Evolutionary conservation across 352 stramenopile species (phyloP).

Genomic region (Pythium periplocum): DNA sequence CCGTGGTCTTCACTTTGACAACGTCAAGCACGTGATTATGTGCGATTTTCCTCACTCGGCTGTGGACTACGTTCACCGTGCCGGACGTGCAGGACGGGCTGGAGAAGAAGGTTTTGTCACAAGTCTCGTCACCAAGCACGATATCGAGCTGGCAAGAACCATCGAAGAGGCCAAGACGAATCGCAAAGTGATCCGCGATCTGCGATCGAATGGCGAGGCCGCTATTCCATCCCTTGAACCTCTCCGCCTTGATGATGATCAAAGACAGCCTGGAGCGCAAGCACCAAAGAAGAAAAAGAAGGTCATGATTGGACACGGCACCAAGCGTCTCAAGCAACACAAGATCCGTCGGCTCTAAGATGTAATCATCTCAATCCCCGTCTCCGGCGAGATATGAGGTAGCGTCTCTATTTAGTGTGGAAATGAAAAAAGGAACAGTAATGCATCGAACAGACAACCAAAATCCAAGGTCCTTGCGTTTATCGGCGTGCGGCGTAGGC

Average conservation of each 20-base stretch:
- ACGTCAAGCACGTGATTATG: slow-evolving; percentile 90
- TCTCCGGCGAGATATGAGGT: no score
- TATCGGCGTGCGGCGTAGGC: slow-evolving; percentile 3
- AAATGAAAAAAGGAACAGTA: no score
- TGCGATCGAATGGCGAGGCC: slow-evolving; percentile 18
- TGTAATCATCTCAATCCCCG: background rate
- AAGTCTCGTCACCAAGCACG: slow-evolving; percentile 71
- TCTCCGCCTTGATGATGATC: no score
- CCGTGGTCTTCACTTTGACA: slow-evolving; percentile 88
- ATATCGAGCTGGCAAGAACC: slow-evolving; percentile 52
- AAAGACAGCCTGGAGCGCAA: no score
- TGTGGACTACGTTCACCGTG: slow-evolving; percentile 93
- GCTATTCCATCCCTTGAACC: no score
- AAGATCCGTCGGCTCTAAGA: slow-evolving; percentile 19
- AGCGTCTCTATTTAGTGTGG: no score
- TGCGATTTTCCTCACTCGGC: slow-evolving; percentile 91
- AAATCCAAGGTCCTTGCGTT: background rate
- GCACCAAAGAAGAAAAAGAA: no score
- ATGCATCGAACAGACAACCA: no score
- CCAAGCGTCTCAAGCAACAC: slow-evolving; percentile 21
- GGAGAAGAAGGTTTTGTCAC: slow-evolving; percentile 58
- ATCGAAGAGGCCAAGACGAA: slow-evolving; percentile 63
- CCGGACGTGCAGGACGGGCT: slow-evolving; percentile 60
- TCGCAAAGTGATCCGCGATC: slow-evolving; percentile 47
- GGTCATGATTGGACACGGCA: slow-evolving; percentile 8